Base-by-base conservation (phyloP, 345 rosid species). In the Brassica rapa region DNA sequence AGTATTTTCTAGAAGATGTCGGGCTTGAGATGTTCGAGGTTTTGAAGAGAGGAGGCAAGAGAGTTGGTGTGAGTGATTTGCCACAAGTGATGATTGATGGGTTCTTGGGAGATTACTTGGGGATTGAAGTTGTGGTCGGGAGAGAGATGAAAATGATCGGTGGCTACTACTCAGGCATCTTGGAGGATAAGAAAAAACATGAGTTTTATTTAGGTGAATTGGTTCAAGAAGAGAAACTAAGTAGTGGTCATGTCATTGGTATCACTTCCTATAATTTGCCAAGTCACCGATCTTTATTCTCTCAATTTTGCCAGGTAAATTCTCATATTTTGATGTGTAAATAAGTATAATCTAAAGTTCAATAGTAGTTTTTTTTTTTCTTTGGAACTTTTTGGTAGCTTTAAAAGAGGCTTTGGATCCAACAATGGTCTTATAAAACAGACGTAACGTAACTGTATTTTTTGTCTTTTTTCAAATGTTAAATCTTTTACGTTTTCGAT, bases 61-160 rank as follows among this genome's bases (percentile, higher is more conserved):
- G 77, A 66, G 70, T 87, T 23, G 90, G 82, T 21, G 82, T 89
- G 29, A 86, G 86, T 68, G 84, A 79, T 35, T 68, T 88, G 71
- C 93, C 96, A 5, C 83, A 76, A 25, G 61, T 86, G 21, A 89
- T 89, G 96, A 82, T 89, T 69, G 90, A 89, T 66, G 80, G 75
- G 23, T 86, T 89, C 72, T 70, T 90, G 72, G 81, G 57, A 69
- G 85, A 89, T 68, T 83, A 86, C 66, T 56, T 87, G 75, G 83
- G 84, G 41, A 74, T 84, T 82, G 87, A 86, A 25, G 79, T 27
- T 59, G 87, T 86, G 59, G 27, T 83, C 1, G 93, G 86, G 7
- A 86, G 89, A 77, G 89, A 87, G 33, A 56, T 89, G 80, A 85
- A 83, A 68, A 72, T 49, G 7, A 53, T 81, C n/a, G 57, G 74